A percentile compares a stretch with the other conserved stretches of the same genome.
Evolutionary conservation across 169 alveolate genomes (phyloP).

Genomic region (Eimeria praecox): DNA sequence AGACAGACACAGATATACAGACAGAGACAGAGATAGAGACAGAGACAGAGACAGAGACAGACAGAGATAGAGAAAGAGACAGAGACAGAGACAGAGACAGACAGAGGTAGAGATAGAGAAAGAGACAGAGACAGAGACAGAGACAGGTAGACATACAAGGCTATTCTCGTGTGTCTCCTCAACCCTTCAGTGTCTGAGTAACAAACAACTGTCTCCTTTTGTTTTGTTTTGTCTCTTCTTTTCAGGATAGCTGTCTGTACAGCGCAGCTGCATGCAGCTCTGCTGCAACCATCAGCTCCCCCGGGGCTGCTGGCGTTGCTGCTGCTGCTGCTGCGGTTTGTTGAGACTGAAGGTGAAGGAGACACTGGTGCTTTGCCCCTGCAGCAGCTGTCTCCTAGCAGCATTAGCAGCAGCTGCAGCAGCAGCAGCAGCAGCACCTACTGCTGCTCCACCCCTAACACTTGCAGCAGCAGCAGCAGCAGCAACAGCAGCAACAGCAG

Average conservation of each 20-base stretch:
- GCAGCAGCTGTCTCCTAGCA: neutral
- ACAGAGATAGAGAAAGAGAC: too few relatives aligned
- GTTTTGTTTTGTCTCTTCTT: neutral
- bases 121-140: neutral
- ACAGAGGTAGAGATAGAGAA: neutral
- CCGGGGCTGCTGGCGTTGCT: slow-evolving; percentile 29
- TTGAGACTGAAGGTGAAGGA: slow-evolving; percentile 3
- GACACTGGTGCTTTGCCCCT: neutral
- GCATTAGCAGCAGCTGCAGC: neutral
- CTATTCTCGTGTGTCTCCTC: too few relatives aligned
- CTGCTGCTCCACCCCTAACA: neutral
- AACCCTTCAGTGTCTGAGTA: too few relatives aligned
- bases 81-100: neutral
- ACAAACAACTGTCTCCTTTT: neutral
- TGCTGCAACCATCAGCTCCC: neutral
- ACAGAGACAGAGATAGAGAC: neutral
- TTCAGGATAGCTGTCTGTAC: slow-evolving; percentile 1
- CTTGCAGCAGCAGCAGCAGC: neutral
- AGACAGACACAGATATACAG: neutral
- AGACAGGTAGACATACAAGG: too few relatives aligned
- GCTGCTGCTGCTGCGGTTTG: slow-evolving; percentile 11
- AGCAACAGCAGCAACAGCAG: neutral
- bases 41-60: too few relatives aligned
- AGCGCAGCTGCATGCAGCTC: slow-evolving; percentile 19
- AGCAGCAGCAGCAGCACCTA: neutral